Conservation (phyloP, 441 rosid species). For the Syzygium malaccense region DNA sequence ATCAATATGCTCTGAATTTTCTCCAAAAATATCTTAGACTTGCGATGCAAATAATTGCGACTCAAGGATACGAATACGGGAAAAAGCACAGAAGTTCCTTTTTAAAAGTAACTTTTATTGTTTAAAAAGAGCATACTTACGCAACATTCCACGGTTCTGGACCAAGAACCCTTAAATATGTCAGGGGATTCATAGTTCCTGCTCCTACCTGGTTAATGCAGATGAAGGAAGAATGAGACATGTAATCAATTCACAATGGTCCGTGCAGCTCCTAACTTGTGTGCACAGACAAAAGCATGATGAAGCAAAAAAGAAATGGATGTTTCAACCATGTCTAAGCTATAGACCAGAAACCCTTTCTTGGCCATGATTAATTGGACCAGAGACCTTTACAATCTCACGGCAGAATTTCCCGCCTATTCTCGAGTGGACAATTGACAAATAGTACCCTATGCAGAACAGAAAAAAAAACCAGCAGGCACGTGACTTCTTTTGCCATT, state of each 20-base stretch:
- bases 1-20: not conserved
- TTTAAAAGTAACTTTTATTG: not conserved
- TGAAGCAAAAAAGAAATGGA: not conserved
- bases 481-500: not conserved
- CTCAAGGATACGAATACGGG: not conserved
- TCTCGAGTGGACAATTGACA: not conserved
- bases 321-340: not conserved
- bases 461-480: not conserved
- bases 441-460: not conserved
- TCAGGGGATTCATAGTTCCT: conserved; percentile 97
- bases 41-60: not conserved
- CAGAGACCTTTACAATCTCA: not conserved
- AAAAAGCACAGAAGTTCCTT: not conserved
- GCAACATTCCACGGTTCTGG: conserved; percentile 99
- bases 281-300: not conserved
- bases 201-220: conserved; percentile 72
- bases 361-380: not conserved
- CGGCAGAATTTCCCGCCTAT: not conserved
- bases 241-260: not conserved
- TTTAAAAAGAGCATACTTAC: conserved; percentile 32
- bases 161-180: conserved; percentile 91
- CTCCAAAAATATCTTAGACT: not conserved
- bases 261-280: not conserved
- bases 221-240: not conserved
- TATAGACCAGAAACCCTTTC: not conserved